Base-by-base conservation (phyloP, 345 rosid species). In the Syzygium aromaticum region DNA sequence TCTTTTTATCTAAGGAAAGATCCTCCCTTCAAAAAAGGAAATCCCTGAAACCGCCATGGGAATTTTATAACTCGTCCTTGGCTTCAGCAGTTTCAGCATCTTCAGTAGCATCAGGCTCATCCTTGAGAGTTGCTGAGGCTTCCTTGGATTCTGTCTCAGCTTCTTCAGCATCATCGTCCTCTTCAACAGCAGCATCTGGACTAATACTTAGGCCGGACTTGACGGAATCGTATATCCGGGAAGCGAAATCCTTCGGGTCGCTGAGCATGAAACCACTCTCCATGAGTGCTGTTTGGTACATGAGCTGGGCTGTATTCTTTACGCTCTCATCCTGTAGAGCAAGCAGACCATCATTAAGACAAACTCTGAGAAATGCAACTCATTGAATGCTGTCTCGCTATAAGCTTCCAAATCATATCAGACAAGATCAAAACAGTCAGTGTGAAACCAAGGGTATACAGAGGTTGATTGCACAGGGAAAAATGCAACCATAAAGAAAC, bases 261-360 rank as follows among this genome's bases (percentile, higher is more conserved):
- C 25, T 88, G 83, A 92, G 93, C 85, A 91, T 63, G 91, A 96
- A 98, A 84, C 99, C 99, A 89, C 99, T 98, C 95, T 98, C 99
- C 95, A 98, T 92, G 33, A 96, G 93, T 27, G 99, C 98, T 0
- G 99, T 96, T 89, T 96, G 99, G 94, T 98, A 95, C 89, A 98
- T 92, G 86, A 98, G 98, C 67, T 91, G 95, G 11, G 98, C 99
- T 11, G 96, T 98, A 89, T 94, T 93, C 94, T 93, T 95, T 83
- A 96, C 93, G 46, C 88, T 85, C 89, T 89, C 95, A 57, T 95
- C 99, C 99, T 96, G 94, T 85, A 88, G 28, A 56, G 43, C 84
- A 33, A 30, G 54, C 63, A 84, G 46, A 51, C 61, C 86, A 52
- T 11, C 49, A 54, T 84, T 30, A 54, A 57, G n/a, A 53, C 27